phyloP scores from a whole-genome alignment of 2,329 filamentous ascomycete genomes.

The Elsinoe australis region DNA sequence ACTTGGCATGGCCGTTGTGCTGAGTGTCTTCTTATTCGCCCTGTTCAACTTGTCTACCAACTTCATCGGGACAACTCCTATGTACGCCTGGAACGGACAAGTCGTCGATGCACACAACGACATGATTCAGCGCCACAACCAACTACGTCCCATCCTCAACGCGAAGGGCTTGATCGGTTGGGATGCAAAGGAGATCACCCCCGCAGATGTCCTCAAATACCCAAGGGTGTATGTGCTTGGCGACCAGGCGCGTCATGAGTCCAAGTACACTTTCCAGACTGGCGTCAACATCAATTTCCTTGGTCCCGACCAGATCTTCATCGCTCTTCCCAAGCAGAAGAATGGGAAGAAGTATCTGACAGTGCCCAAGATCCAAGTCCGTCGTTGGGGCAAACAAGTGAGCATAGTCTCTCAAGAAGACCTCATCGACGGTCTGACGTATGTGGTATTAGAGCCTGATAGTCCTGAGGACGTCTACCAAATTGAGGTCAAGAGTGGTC shows the following conservation, averaged over 20 bases:
- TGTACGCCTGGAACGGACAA: background rate
- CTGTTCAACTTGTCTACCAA: no score
- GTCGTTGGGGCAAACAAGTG: background rate
- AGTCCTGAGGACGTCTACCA: background rate
- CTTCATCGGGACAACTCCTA: no score
- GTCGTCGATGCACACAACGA: background rate
- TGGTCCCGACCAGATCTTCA: conserved; percentile 7
- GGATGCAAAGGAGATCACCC: background rate
- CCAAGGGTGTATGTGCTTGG: background rate
- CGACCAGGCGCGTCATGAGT: background rate
- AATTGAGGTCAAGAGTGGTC: background rate
- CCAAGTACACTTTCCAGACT: conserved; percentile 4
- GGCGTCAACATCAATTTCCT: background rate
- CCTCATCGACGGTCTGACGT: conserved; percentile 12
- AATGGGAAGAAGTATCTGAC: background rate
- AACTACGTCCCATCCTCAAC: background rate
- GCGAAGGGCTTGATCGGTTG: background rate
- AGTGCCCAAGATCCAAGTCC: background rate
- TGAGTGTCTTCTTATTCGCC: background rate
- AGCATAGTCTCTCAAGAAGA: conserved; percentile 5
- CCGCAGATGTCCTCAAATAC: conserved; percentile 6
- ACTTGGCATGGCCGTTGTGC: background rate
- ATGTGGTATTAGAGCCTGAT: background rate
- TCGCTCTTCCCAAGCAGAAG: conserved; percentile 4
- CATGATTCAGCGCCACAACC: background rate